These are phyloP conservation scores for Barnettozyma pratensis DNA, from an alignment of 805 yeast species.

Conservation along the genomic window DNA sequence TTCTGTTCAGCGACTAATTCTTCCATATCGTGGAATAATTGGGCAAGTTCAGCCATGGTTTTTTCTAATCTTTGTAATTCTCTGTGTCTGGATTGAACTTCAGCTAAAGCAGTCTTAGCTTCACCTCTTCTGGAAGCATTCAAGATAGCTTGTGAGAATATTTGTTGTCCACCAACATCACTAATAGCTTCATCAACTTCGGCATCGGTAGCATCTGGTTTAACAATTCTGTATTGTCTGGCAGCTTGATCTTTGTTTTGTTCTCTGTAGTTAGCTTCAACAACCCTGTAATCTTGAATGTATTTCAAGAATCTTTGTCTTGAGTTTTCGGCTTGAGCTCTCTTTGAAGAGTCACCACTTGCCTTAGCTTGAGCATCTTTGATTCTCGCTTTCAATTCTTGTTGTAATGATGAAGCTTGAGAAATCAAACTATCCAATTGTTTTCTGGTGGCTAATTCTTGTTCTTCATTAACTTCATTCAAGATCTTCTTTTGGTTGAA, in stretches of 20 bases:
- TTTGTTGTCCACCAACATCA: slow-evolving; percentile 82
- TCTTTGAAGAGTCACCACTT: slow-evolving; percentile 69
- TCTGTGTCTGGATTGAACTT: slow-evolving; percentile 92
- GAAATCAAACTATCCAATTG: slow-evolving; percentile 73
- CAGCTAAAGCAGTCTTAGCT: slow-evolving; percentile 91
- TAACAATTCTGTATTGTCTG: slow-evolving; percentile 87
- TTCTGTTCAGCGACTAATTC: slow-evolving; percentile 94
- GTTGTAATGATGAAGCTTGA: slow-evolving; percentile 76
- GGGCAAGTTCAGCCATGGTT: slow-evolving; percentile 93
- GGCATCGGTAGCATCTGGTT: slow-evolving; percentile 76
- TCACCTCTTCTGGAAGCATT: slow-evolving; percentile 89
- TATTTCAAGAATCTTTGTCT: slow-evolving; percentile 80
- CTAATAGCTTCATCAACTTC: slow-evolving; percentile 84
- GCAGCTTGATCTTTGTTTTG: slow-evolving; percentile 83
- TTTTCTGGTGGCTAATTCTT: slow-evolving; percentile 60
- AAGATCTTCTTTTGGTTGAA: slow-evolving; percentile 64
- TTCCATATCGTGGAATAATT: slow-evolving; percentile 94
- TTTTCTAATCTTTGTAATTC: slow-evolving; percentile 92
- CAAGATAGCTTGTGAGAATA: slow-evolving; percentile 87
- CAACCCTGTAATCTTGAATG: slow-evolving; percentile 80
- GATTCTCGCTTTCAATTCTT: slow-evolving; percentile 67
- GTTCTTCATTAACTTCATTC: slow-evolving; percentile 68
- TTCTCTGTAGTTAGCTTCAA: slow-evolving; percentile 83
- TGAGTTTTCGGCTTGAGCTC: slow-evolving; percentile 84
- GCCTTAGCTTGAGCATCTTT: slow-evolving; percentile 70